Percentiles rank a stretch among this genome's conserved stretches.
Conservation (phyloP, 495 filamentous ascomycete species). For the Neurospora sp. region DNA sequence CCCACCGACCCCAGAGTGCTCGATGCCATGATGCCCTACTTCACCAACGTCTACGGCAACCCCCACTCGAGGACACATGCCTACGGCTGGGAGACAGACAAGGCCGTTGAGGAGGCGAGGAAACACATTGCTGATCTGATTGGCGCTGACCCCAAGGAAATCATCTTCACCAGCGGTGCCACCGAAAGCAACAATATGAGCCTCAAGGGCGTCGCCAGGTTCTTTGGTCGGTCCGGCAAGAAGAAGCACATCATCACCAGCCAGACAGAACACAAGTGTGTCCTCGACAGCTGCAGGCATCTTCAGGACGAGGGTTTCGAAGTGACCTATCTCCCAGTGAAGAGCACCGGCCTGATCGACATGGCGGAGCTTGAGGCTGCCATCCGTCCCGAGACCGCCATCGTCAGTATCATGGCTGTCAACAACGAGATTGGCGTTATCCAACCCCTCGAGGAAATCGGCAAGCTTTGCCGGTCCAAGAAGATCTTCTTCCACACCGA, state of each 20-base stretch:
- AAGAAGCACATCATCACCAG: conserved; percentile 97
- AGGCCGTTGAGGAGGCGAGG: conserved; percentile 79
- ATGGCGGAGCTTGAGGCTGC: conserved; percentile 82
- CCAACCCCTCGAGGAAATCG: conserved; percentile 89
- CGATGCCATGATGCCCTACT: conserved; percentile 93
- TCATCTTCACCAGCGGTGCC: conserved; percentile 95
- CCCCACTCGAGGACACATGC: conserved; percentile 96
- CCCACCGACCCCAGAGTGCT: conserved; percentile 88
- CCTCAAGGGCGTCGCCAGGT: conserved; percentile 92
- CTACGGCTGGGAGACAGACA: conserved; percentile 97
- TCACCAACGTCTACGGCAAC: conserved; percentile 90
- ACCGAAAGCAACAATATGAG: conserved; percentile 99
- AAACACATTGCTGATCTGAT: conserved; percentile 76
- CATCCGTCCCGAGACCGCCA: conserved; percentile 78
- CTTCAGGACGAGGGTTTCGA: conserved; percentile 94
- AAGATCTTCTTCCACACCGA: conserved; percentile 99
- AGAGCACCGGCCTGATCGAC: conserved; percentile 71
- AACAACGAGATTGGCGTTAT: conserved; percentile 99
- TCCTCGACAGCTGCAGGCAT: conserved; percentile 92
- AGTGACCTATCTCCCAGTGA: conserved; percentile 88
- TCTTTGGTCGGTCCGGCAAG: conserved; percentile 85
- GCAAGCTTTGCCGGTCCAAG: conserved; percentile 77
- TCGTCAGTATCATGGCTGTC: conserved; percentile 97
- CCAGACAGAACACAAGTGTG: conserved; percentile 98
- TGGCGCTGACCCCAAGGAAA: conserved; percentile 92